A percentile compares a stretch with the other conserved stretches of the same genome.
These are phyloP conservation scores for Avena sativa DNA, from an alignment of 176 grass and related monocot species.

Conservation along the genomic window DNA sequence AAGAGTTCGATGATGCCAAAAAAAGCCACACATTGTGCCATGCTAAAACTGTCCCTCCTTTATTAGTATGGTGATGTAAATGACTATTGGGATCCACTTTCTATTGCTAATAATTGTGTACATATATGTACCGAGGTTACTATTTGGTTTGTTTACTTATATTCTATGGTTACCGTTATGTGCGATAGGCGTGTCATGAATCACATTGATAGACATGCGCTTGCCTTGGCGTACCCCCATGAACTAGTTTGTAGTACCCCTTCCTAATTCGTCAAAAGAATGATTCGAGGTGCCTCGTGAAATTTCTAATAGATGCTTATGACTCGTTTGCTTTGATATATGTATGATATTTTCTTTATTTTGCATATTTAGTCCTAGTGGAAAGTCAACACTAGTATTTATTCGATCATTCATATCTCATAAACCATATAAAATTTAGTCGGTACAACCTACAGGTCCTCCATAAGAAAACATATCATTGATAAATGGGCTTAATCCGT, in stretches of 20 bases:
- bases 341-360: neutral
- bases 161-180: no score
- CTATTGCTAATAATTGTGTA: no score
- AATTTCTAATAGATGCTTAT: neutral
- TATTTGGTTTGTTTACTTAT: no score
- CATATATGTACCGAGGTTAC: no score
- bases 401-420: neutral
- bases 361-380: neutral
- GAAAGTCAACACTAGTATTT: neutral
- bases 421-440: neutral
- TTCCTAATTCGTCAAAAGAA: neutral
- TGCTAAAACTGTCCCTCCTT: no score
- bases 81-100: no score
- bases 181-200: no score
- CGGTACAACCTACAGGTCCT: neutral
- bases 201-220: no score
- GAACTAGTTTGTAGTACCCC: neutral
- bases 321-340: neutral
- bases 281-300: neutral
- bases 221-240: no score
- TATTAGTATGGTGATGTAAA: no score
- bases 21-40: no score
- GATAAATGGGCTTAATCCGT: neutral
- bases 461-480: constrained; percentile 18
- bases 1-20: no score